Percentiles rank a stretch among this genome's conserved stretches.
These are phyloP conservation scores for Zizania latifolia DNA, from an alignment of 176 grass and related monocot species.

Conservation along the genomic window DNA sequence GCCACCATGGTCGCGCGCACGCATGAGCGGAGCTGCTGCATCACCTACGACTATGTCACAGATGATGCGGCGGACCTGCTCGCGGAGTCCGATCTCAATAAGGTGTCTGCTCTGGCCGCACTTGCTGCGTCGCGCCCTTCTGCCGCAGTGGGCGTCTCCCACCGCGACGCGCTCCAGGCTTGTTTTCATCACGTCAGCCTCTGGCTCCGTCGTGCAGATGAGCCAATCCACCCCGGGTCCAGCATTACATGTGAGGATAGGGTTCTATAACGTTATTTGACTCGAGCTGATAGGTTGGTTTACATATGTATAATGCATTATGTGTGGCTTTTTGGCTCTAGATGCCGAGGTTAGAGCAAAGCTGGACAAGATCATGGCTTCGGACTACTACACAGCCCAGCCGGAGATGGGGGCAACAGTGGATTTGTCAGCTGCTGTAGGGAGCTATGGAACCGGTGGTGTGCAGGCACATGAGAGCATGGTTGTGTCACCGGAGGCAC, in stretches of 20 bases:
- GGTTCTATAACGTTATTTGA: neutral
- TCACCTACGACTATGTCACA: slow-evolving; percentile 89
- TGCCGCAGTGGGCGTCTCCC: slow-evolving; percentile 54
- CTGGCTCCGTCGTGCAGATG: slow-evolving; percentile 57
- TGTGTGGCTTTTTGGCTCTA: slow-evolving; percentile 11
- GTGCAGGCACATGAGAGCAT: slow-evolving; percentile 37
- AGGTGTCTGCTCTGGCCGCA: slow-evolving; percentile 46
- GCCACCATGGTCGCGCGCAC: slow-evolving; percentile 64
- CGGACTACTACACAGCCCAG: slow-evolving; percentile 68
- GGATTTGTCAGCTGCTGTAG: slow-evolving; percentile 68
- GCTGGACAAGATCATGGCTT: slow-evolving; percentile 78
- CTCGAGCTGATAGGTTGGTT: neutral
- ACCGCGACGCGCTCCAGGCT: slow-evolving; percentile 64
- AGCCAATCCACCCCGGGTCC: slow-evolving; percentile 52
- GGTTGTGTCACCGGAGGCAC: slow-evolving; percentile 23
- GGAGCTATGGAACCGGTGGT: slow-evolving; percentile 34
- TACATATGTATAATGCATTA: neutral
- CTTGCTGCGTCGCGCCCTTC: slow-evolving; percentile 66
- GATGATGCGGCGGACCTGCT: slow-evolving; percentile 76
- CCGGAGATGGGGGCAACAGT: slow-evolving; percentile 55
- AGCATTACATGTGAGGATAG: slow-evolving; percentile 55
- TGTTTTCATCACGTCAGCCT: slow-evolving; percentile 60
- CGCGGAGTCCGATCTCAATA: slow-evolving; percentile 61
- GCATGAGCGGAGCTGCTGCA: slow-evolving; percentile 77
- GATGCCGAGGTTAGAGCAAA: slow-evolving; percentile 85